These are phyloP conservation scores for Aspergillus persii DNA, from an alignment of 2,329 filamentous ascomycete genomes.

Conservation along the genomic window DNA sequence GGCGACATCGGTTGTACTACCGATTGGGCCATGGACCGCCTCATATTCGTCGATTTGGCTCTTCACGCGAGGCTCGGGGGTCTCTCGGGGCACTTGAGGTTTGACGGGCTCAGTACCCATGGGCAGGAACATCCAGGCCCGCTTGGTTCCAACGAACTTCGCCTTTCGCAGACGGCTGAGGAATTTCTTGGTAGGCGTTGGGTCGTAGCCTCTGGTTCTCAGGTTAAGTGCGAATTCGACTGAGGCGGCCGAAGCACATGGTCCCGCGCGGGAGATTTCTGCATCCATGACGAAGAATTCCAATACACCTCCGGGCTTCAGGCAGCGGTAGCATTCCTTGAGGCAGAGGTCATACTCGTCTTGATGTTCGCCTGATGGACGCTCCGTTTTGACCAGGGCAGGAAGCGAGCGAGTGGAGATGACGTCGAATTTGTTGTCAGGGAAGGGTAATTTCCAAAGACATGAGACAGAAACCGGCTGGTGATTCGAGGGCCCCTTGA, in stretches of 20 bases:
- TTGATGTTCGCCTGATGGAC: constrained; percentile 62
- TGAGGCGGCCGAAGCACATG: constrained; percentile 73
- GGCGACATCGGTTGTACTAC: constrained; percentile 69
- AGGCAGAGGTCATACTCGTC: constrained; percentile 90
- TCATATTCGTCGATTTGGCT: constrained; percentile 52
- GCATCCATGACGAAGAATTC: constrained; percentile 90
- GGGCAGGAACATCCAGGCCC: constrained; percentile 85
- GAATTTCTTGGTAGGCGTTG: constrained; percentile 77
- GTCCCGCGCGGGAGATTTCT: constrained; percentile 81
- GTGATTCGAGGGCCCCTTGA: constrained; percentile 84
- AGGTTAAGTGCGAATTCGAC: constrained; percentile 92
- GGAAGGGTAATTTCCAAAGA: constrained; percentile 80
- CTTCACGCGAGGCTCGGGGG: constrained; percentile 37
- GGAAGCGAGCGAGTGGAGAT: constrained; percentile 87
- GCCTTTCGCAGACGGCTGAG: constrained; percentile 69
- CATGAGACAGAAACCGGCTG: constrained; percentile 74
- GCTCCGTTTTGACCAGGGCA: constrained; percentile 69
- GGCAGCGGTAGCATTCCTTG: constrained; percentile 80
- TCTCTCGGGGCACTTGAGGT: constrained; percentile 44
- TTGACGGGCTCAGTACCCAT: constrained; percentile 61
- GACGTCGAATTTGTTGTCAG: constrained; percentile 82
- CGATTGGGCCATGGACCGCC: constrained; percentile 55
- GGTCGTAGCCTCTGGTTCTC: constrained; percentile 85
- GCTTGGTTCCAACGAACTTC: constrained; percentile 76
- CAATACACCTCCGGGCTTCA: constrained; percentile 89